Evolutionary conservation across 257 asterid species (phyloP).

Genomic region (Mitragyna speciosa): DNA sequence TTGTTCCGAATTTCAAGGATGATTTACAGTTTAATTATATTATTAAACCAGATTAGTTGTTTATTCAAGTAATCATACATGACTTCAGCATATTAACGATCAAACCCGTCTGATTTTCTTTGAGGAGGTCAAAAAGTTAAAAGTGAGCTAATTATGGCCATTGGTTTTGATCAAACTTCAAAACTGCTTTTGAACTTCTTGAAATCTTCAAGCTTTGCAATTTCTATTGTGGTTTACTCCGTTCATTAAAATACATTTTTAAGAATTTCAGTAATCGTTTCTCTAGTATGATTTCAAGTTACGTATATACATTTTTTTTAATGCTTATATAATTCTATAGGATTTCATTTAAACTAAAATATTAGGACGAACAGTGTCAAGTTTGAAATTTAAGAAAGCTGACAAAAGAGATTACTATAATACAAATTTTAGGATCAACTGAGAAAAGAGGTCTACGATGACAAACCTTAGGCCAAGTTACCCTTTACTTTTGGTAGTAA

Average conservation of each 20-base stretch:
- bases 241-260: background rate
- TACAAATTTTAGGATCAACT: too few relatives aligned
- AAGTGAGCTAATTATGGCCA: conserved; percentile 18
- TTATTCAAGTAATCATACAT: background rate
- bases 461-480: background rate
- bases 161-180: background rate
- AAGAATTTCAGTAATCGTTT: background rate
- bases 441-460: background rate
- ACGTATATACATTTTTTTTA: background rate
- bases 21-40: conserved; percentile 17
- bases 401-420: background rate
- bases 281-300: background rate
- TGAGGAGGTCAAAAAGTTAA: conserved; percentile 25
- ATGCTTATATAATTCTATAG: background rate
- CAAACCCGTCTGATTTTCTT: conserved; percentile 7
- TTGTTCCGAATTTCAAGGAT: conserved; percentile 19
- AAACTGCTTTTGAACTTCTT: background rate
- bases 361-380: background rate
- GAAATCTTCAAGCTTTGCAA: background rate
- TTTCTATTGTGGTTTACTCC: background rate
- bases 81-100: conserved; percentile 6
- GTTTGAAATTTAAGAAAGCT: background rate
- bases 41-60: background rate
- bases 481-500: background rate
- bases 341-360: background rate